These are phyloP conservation scores for Psilocybe cubensis DNA, from an alignment of 768 basidiomycete genomes.

Conservation along the genomic window DNA sequence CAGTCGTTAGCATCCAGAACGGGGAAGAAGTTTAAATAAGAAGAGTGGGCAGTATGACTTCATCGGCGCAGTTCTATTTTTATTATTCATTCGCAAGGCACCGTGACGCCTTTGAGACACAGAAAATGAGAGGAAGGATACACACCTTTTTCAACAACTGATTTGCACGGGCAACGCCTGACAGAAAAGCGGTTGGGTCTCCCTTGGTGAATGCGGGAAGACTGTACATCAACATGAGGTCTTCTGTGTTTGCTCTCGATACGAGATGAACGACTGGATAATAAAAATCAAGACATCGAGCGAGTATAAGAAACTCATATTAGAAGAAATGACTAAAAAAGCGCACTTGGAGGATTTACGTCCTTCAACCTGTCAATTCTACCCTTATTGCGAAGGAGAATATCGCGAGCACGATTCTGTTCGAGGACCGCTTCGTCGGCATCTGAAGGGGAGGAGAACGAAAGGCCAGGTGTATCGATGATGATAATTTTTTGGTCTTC, in stretches of 20 bases:
- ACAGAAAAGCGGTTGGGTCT: slow-evolving; percentile 73
- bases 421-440: slow-evolving; percentile 30
- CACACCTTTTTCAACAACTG: slow-evolving; percentile 79
- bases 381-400: slow-evolving; percentile 79
- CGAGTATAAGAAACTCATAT: slow-evolving; percentile 1
- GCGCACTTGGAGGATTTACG: slow-evolving; percentile 68
- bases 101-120: no score
- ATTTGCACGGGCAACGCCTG: slow-evolving; percentile 73
- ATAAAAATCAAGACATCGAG: slow-evolving; percentile 10
- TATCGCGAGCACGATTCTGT: slow-evolving; percentile 62
- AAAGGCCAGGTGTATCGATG: slow-evolving; percentile 90
- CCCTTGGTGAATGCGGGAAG: slow-evolving; percentile 78
- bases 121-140: slow-evolving; percentile 1
- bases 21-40: no score
- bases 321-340: background rate
- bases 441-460: slow-evolving; percentile 48
- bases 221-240: slow-evolving; percentile 88
- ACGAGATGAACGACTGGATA: slow-evolving; percentile 69
- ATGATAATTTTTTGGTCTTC: slow-evolving; percentile 59
- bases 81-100: background rate
- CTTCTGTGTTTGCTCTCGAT: slow-evolving; percentile 68
- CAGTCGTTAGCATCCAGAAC: slow-evolving; percentile 4
- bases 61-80: background rate
- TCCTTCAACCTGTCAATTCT: slow-evolving; percentile 87
- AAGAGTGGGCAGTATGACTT: background rate